Conservation (phyloP, 768 basidiomycete genomes). For the Candolleomyces aberdarensis region DNA sequence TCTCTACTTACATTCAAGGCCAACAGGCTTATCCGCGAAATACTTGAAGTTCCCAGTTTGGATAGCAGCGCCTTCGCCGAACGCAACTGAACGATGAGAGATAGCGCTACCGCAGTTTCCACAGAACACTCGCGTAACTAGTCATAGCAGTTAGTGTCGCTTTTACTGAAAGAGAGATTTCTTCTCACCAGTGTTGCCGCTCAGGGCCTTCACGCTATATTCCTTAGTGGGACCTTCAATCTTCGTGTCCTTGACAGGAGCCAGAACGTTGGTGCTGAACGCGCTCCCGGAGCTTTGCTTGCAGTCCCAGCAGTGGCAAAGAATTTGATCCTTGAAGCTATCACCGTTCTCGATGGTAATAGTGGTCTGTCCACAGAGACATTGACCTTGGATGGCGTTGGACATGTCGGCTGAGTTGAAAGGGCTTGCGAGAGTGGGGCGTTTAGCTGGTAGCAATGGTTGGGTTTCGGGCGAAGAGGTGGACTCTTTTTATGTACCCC, state of each 20-base stretch:
- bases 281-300: constrained; percentile 34
- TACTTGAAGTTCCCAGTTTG: constrained; percentile 35
- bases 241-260: constrained; percentile 27
- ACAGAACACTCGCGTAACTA: constrained; percentile 36
- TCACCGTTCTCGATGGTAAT: constrained; percentile 20
- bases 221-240: constrained; percentile 31
- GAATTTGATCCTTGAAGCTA: constrained; percentile 26
- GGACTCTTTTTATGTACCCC: too few species aligned
- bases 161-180: background rate
- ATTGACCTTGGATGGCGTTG: constrained; percentile 20
- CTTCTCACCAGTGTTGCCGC: constrained; percentile 30
- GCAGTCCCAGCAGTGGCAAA: constrained; percentile 38
- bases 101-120: constrained; percentile 36
- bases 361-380: constrained; percentile 32
- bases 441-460: too few species aligned
- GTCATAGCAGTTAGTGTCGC: background rate
- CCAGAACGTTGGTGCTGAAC: constrained; percentile 38
- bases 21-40: constrained; percentile 27
- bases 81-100: constrained; percentile 28
- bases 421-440: too few species aligned
- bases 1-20: constrained; percentile 25
- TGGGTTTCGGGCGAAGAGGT: too few species aligned
- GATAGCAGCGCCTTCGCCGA: constrained; percentile 35
- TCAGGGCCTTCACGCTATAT: constrained; percentile 25
- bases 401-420: too few species aligned